phyloP scores from a whole-genome alignment of 768 basidiomycete species.

The Phlebiopsis gigantea region DNA sequence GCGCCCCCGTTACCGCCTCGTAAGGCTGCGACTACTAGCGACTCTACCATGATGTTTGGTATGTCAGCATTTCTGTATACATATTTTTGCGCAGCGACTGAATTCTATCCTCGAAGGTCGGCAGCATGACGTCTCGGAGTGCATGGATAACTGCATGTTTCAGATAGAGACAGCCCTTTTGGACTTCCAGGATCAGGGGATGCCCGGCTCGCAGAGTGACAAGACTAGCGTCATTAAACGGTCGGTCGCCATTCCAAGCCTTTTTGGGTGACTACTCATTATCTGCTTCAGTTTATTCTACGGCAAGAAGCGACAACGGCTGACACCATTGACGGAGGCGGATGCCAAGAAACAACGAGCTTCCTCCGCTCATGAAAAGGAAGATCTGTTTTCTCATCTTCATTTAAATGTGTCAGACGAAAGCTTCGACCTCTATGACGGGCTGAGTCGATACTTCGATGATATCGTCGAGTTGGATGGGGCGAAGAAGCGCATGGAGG shows the following conservation, averaged over 20 bases:
- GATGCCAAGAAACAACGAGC: constrained; percentile 36
- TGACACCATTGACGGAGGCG: constrained; percentile 31
- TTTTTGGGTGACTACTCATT: background rate
- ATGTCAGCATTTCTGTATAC: constrained; percentile 18
- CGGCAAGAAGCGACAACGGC: constrained; percentile 72
- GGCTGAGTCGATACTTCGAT: constrained; percentile 86
- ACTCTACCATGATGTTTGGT: constrained; percentile 92
- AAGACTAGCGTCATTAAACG: constrained; percentile 79
- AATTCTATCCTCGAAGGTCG: constrained; percentile 53
- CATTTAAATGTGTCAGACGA: constrained; percentile 91
- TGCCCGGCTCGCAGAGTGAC: constrained; percentile 40
- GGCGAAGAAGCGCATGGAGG: constrained; percentile 82
- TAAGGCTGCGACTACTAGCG: constrained; percentile 46
- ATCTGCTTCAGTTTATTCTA: constrained; percentile 62
- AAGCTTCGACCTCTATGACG: constrained; percentile 90
- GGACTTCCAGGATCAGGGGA: constrained; percentile 56
- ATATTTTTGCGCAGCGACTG: background rate
- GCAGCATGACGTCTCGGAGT: constrained; percentile 98
- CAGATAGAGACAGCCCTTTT: constrained; percentile 92
- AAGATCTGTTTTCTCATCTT: constrained; percentile 90
- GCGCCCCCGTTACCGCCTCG: constrained; percentile 56
- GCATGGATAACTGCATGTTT: constrained; percentile 99
- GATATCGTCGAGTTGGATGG: constrained; percentile 86
- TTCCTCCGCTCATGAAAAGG: constrained; percentile 71
- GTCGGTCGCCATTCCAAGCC: constrained; percentile 35